A percentile compares a stretch with the other conserved stretches of the same genome.
Conservation (phyloP, 371 early-diverging fungal species). For the Zychaea mexicana region DNA sequence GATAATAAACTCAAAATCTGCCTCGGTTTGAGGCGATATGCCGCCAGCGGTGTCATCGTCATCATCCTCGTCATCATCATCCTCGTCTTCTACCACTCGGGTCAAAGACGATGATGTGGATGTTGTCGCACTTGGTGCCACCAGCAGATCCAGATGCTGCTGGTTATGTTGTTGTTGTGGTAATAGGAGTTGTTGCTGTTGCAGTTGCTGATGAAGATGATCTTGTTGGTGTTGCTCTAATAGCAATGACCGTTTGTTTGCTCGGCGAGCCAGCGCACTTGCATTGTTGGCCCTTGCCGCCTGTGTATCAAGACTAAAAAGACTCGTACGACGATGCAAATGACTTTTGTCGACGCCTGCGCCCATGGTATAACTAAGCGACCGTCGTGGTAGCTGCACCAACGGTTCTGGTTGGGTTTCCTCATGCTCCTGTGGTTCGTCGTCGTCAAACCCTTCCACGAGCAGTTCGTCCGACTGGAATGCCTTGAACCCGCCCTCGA, state of each 20-base stretch:
- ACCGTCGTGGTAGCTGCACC: slow-evolving; percentile 37
- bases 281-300: slow-evolving; percentile 52
- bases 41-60: slow-evolving; percentile 26
- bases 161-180: neutral
- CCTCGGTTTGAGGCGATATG: slow-evolving; percentile 37
- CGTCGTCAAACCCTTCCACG: slow-evolving; percentile 15
- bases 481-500: slow-evolving; percentile 37
- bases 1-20: slow-evolving; percentile 55
- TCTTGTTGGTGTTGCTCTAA: neutral
- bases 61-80: slow-evolving; percentile 39
- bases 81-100: slow-evolving; percentile 41
- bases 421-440: slow-evolving; percentile 4
- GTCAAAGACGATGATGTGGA: slow-evolving; percentile 16
- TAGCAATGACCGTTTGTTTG: slow-evolving; percentile 18
- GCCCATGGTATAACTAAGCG: slow-evolving; percentile 47
- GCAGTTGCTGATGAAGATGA: neutral
- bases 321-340: slow-evolving; percentile 38
- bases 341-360: slow-evolving; percentile 23
- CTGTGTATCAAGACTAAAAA: slow-evolving; percentile 54
- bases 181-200: neutral
- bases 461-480: slow-evolving; percentile 20
- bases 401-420: neutral
- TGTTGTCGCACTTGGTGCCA: neutral
- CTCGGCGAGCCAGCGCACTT: slow-evolving; percentile 49
- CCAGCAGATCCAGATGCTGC: neutral